These are phyloP conservation scores for Microcyclospora tardicrescens DNA, from an alignment of 2,329 filamentous ascomycete genomes.

Conservation along the genomic window DNA sequence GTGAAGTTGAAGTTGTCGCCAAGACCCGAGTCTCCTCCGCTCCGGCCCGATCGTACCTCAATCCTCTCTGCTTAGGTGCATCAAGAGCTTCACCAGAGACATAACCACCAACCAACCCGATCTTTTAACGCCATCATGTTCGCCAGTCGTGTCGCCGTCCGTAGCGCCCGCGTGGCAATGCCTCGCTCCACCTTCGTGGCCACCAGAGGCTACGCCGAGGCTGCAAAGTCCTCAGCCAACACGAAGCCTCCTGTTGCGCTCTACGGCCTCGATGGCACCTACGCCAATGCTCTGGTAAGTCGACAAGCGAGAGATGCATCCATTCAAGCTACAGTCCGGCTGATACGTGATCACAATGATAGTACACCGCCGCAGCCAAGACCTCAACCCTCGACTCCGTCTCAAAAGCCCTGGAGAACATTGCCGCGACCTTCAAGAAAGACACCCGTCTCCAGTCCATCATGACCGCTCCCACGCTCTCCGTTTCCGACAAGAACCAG, in stretches of 20 bases:
- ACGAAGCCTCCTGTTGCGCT: constrained; percentile 79
- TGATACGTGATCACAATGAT: constrained; percentile 4
- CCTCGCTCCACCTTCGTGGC: constrained; percentile 49
- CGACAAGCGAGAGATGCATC: no score
- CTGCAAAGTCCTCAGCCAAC: constrained; percentile 39
- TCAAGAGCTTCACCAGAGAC: no score
- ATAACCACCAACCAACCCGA: no score
- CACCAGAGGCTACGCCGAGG: constrained; percentile 63
- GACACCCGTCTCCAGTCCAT: constrained; percentile 70
- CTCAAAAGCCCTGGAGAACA: constrained; percentile 61
- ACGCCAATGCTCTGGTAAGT: constrained; percentile 94
- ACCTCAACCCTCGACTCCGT: constrained; percentile 71
- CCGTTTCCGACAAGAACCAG: constrained; percentile 64
- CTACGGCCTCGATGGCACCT: constrained; percentile 94
- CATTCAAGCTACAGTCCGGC: no score
- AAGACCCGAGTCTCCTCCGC: no score
- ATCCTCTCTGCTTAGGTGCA: no score
- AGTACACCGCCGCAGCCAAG: constrained; percentile 97
- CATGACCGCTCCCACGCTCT: constrained; percentile 69
- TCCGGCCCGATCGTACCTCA: no score
- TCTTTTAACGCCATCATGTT: constrained; percentile 33
- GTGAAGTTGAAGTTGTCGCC: no score
- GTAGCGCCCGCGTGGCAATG: constrained; percentile 42
- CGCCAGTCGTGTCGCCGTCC: constrained; percentile 43
- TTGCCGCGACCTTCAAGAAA: constrained; percentile 61